Percentiles rank a stretch among this genome's conserved stretches.
Conservation (phyloP, 2,329 filamentous ascomycete species). For the Claviceps spartinae region DNA sequence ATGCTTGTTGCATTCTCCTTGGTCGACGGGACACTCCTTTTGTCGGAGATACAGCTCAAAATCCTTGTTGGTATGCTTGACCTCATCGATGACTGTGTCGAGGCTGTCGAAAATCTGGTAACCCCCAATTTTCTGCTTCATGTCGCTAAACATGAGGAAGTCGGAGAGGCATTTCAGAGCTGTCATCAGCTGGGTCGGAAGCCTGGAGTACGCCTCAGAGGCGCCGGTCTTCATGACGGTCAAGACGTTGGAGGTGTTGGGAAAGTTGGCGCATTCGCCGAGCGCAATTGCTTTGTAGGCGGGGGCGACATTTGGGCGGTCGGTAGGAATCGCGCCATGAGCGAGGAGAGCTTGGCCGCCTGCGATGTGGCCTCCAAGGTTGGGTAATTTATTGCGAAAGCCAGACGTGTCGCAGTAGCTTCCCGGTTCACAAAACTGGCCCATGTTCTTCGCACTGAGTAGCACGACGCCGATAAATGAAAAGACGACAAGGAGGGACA, state of each 20-base stretch:
- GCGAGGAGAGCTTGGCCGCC: not conserved
- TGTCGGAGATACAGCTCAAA: conserved; percentile 36
- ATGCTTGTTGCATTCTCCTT: conserved; percentile 28
- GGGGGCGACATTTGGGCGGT: not conserved
- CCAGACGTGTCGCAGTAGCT: conserved; percentile 12
- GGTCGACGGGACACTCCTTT: conserved; percentile 29
- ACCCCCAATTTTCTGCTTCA: conserved; percentile 33
- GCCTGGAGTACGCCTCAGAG: conserved; percentile 35
- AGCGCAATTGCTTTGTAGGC: conserved; percentile 10
- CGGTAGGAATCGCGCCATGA: not conserved
- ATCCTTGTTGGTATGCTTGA: conserved; percentile 31
- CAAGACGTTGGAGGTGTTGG: conserved; percentile 31
- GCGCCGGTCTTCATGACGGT: conserved; percentile 46
- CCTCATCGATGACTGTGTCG: conserved; percentile 27
- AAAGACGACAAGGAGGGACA: conserved; percentile 14
- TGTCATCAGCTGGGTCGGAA: conserved; percentile 42
- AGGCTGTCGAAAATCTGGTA: conserved; percentile 32
- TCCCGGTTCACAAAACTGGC: conserved; percentile 16
- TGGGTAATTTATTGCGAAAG: conserved; percentile 4
- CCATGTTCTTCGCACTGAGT: conserved; percentile 19
- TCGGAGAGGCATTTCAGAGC: conserved; percentile 35
- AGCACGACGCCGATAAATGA: conserved; percentile 19
- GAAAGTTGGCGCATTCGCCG: conserved; percentile 24
- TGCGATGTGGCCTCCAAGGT: not conserved
- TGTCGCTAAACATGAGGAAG: conserved; percentile 45